A percentile compares a stretch with the other conserved stretches of the same genome.
Evolutionary conservation across 108 stramenopile genomes (phyloP).

Genomic region (Nannochloropsis granulata): DNA sequence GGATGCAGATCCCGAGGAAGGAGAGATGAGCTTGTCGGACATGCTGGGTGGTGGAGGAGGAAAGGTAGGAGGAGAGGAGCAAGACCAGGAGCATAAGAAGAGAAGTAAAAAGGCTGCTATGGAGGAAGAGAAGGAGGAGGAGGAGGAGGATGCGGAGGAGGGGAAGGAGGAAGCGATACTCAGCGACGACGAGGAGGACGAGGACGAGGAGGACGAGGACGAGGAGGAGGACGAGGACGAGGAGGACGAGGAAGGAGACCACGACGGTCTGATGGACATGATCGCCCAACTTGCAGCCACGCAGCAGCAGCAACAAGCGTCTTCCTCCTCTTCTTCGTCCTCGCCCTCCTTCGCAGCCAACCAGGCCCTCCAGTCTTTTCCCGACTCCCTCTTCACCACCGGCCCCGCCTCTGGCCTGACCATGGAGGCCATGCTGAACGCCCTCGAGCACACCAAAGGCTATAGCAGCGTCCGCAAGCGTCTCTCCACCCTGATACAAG

Average conservation of each 20-base stretch:
- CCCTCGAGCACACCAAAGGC: conserved; percentile 60
- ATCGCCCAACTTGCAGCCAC: background rate
- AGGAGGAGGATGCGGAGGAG: conserved; percentile 9
- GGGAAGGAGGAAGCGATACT: background rate
- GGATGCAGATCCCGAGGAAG: conserved; percentile 1
- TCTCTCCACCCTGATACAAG: conserved; percentile 37
- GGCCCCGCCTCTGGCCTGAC: conserved; percentile 37
- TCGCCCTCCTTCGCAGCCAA: background rate
- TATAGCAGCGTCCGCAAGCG: conserved; percentile 58
- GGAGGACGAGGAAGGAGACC: conserved; percentile 1
- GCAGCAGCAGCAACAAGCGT: background rate
- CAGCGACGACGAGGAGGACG: background rate
- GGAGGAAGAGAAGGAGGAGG: conserved; percentile 21
- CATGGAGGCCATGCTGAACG: conserved; percentile 62
- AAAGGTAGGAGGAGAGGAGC: conserved; percentile 36
- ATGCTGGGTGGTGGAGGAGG: background rate
- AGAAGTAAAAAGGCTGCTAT: conserved; percentile 5
- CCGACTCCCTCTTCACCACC: background rate
- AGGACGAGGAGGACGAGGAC: background rate
- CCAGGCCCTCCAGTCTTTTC: background rate
- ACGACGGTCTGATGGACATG: background rate
- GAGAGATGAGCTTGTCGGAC: background rate
- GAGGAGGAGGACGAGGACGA: conserved; percentile 29
- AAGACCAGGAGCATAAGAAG: conserved; percentile 12
- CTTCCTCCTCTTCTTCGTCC: too few relatives aligned